A percentile compares a stretch with the other conserved stretches of the same genome.
Evolutionary conservation across 2,329 filamentous ascomycete species (phyloP).

Genomic region (Cladosporium sp.): DNA sequence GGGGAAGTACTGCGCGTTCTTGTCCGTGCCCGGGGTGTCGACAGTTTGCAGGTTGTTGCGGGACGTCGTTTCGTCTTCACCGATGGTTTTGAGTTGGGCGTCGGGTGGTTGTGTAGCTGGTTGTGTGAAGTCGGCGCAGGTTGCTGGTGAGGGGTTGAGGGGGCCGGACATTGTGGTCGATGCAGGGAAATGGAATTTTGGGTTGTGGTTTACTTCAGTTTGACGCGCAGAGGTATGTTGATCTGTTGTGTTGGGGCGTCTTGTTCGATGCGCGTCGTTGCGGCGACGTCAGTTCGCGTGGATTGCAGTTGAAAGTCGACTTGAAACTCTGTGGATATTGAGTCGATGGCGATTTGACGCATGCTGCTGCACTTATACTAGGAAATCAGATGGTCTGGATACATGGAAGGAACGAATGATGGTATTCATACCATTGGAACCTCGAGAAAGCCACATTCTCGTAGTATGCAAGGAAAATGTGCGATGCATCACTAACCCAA

Average conservation of each 20-base stretch:
- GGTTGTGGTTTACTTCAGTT: neutral
- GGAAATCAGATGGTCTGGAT: neutral
- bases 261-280: neutral
- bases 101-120: neutral
- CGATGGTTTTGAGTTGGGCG: neutral
- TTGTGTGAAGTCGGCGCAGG: neutral
- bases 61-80: constrained; percentile 1
- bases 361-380: neutral
- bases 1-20: constrained; percentile 12
- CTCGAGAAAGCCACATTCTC: neutral
- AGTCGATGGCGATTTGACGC: neutral
- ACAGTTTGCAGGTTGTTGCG: constrained; percentile 4
- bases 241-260: too few relatives aligned
- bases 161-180: neutral
- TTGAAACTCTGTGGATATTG: neutral
- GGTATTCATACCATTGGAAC: neutral
- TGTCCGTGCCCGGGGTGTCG: constrained; percentile 3
- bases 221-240: neutral
- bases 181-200: neutral
- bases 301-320: neutral
- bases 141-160: neutral
- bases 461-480: neutral
- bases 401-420: too few relatives aligned
- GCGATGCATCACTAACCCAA: neutral
- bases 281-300: neutral